Conservation (phyloP, 805 yeast genomes). For the Candida endomychidarum region DNA sequence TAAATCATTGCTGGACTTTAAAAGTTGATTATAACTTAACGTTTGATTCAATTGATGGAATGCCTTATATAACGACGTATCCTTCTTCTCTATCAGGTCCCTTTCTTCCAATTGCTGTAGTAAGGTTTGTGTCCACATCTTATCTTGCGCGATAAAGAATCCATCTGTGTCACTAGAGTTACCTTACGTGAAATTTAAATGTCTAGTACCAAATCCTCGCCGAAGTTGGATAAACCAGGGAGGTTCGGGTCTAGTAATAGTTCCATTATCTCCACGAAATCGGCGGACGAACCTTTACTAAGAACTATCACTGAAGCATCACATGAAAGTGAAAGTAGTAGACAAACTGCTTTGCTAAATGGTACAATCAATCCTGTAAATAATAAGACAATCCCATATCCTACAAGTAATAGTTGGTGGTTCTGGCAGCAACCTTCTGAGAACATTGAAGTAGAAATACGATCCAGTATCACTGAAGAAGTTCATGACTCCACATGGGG, state of each 20-base stretch:
- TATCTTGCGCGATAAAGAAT: conserved; percentile 3
- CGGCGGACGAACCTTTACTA: not conserved
- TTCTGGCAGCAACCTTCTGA: too few species aligned
- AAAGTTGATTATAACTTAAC: not conserved
- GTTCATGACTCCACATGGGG: conserved; percentile 5
- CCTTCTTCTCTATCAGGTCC: conserved; percentile 33
- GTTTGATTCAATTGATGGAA: conserved; percentile 27
- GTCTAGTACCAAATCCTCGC: not conserved
- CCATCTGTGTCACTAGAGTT: conserved; percentile 1
- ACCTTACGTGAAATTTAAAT: not conserved
- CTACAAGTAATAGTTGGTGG: conserved; percentile 1
- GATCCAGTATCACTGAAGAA: conserved; percentile 1
- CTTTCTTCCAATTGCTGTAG: conserved; percentile 25
- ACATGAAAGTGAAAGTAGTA: conserved; percentile 5
- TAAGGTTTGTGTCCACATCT: conserved; percentile 14
- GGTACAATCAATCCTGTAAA: not conserved
- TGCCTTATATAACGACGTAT: conserved; percentile 31
- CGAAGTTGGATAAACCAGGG: not conserved
- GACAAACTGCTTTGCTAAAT: not conserved
- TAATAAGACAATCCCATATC: not conserved
- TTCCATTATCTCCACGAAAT: not conserved
- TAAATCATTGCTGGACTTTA: conserved; percentile 5
- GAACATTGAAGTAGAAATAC: conserved; percentile 2
- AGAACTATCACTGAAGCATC: conserved; percentile 8
- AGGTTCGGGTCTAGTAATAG: not conserved